Evolutionary conservation across 305 asterid species (phyloP).

Genomic region (Nicotiana rustica): DNA sequence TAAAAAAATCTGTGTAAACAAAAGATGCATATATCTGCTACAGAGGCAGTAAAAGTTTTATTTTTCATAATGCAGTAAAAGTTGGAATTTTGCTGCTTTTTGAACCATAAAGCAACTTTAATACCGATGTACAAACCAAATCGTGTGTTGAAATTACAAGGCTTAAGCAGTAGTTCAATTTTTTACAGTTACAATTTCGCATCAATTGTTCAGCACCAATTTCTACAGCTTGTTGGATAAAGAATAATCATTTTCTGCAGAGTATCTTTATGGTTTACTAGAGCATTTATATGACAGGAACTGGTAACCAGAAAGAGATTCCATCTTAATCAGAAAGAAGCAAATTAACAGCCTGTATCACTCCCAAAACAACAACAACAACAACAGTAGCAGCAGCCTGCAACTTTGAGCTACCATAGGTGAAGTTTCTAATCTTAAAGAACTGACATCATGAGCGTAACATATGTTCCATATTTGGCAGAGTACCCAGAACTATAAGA

Average conservation of each 20-base stretch:
- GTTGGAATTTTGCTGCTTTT: neutral
- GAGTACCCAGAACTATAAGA: neutral
- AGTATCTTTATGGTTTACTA: neutral
- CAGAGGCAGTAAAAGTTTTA: neutral
- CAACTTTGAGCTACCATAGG: slow-evolving; percentile 2
- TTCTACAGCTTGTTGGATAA: neutral
- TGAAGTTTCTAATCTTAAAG: neutral
- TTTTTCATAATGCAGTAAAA: neutral
- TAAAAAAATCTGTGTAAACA: neutral
- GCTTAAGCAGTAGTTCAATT: slow-evolving; percentile 5
- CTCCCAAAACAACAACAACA: neutral
- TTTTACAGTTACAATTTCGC: neutral
- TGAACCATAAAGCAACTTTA: slow-evolving; percentile 13
- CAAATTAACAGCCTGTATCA: neutral
- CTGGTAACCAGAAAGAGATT: neutral
- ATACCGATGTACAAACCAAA: neutral
- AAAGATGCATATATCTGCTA: neutral
- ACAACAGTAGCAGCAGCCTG: neutral
- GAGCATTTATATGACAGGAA: neutral
- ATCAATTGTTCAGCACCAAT: neutral
- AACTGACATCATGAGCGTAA: neutral
- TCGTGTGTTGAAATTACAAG: neutral
- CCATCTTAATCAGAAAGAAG: neutral
- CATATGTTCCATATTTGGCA: neutral
- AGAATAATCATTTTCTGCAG: slow-evolving; percentile 11